These are phyloP conservation scores for Phytopythium aichiense DNA, from an alignment of 352 stramenopile species.

Conservation along the genomic window DNA sequence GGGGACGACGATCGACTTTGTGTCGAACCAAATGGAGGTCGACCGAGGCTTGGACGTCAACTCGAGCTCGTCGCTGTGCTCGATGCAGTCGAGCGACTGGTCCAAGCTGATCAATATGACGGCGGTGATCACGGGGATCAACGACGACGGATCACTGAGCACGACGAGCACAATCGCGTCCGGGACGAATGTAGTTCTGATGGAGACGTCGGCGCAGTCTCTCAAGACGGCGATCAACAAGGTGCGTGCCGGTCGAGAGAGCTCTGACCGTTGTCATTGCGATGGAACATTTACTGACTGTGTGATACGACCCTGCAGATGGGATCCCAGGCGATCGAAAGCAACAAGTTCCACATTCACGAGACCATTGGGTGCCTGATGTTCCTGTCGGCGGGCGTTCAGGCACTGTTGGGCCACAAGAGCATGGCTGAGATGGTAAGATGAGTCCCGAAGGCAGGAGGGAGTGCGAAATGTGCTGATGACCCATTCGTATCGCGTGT, in stretches of 20 bases:
- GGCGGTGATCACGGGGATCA: slow-evolving; percentile 80
- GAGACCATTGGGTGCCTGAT: slow-evolving; percentile 83
- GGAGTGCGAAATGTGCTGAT: neutral
- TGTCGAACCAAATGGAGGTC: slow-evolving; percentile 64
- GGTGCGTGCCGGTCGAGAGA: slow-evolving; percentile 16
- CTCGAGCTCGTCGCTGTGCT: slow-evolving; percentile 60
- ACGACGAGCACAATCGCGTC: slow-evolving; percentile 75
- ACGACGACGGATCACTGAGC: slow-evolving; percentile 76
- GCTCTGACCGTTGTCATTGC: neutral
- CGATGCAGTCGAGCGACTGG: slow-evolving; percentile 80
- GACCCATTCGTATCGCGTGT: slow-evolving; percentile 3
- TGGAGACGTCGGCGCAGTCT: slow-evolving; percentile 78
- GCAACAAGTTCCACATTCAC: slow-evolving; percentile 78
- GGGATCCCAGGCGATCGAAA: slow-evolving; percentile 64
- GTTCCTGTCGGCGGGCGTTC: slow-evolving; percentile 83
- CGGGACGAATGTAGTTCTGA: slow-evolving; percentile 82
- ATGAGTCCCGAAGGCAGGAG: neutral
- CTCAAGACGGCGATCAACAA: slow-evolving; percentile 86
- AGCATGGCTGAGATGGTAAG: slow-evolving; percentile 86
- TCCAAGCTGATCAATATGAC: slow-evolving; percentile 85
- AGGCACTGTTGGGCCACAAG: slow-evolving; percentile 81
- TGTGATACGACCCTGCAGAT: slow-evolving; percentile 34
- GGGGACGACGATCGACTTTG: slow-evolving; percentile 77
- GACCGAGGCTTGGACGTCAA: slow-evolving; percentile 48
- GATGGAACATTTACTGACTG: neutral